Evolutionary conservation across 176 grass and related monocot species (phyloP).

Genomic region (Rhynchospora tenuis): DNA sequence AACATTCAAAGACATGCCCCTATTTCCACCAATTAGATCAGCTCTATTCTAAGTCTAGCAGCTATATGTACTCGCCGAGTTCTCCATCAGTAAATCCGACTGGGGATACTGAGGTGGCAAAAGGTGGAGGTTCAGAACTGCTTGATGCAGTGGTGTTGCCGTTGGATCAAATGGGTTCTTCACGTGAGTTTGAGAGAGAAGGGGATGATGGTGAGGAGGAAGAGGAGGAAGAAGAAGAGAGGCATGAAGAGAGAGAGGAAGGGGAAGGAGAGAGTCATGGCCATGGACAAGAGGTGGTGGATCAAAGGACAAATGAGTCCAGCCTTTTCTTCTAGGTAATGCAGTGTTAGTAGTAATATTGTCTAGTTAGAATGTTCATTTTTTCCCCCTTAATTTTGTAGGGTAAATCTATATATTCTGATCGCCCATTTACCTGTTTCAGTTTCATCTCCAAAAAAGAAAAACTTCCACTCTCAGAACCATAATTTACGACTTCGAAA

Average conservation of each 20-base stretch:
- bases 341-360: background rate
- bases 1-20: constrained; percentile 77
- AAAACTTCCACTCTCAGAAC: background rate
- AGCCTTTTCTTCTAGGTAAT: constrained; percentile 34
- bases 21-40: constrained; percentile 79
- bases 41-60: constrained; percentile 61
- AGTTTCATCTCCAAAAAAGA: constrained; percentile 11
- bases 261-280: constrained; percentile 49
- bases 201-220: background rate
- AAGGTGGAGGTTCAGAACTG: constrained; percentile 47
- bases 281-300: constrained; percentile 15
- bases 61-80: constrained; percentile 21
- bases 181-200: constrained; percentile 23
- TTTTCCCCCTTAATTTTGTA: background rate
- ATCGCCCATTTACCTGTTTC: background rate
- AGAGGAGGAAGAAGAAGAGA: constrained; percentile 14
- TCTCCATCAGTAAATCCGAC: constrained; percentile 11
- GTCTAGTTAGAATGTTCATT: background rate
- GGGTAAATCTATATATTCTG: background rate
- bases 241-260: constrained; percentile 13
- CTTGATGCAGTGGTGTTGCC: constrained; percentile 70
- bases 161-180: constrained; percentile 39
- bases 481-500: constrained; percentile 3
- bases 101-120: constrained; percentile 16
- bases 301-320: constrained; percentile 21